These are phyloP conservation scores for Alternaria atra DNA, from an alignment of 2,329 filamentous ascomycete genomes.

Conservation along the genomic window DNA sequence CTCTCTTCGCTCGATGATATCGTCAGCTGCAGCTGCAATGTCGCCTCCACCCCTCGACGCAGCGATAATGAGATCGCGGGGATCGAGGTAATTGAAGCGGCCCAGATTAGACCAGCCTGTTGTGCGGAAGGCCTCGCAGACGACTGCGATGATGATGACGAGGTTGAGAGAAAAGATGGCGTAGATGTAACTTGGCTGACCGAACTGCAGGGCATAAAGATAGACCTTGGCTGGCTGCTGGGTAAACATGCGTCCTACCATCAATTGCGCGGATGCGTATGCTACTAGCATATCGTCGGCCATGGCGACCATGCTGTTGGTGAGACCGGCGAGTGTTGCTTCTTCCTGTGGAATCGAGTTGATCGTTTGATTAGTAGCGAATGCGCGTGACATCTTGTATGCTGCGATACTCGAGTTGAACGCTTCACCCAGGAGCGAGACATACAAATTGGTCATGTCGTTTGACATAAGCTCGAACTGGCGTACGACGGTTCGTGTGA, in stretches of 20 bases:
- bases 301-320: constrained; percentile 37
- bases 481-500: constrained; percentile 41
- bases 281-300: constrained; percentile 41
- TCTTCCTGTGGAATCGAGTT: constrained; percentile 27
- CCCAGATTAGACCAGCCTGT: constrained; percentile 33
- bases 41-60: constrained; percentile 31
- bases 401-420: constrained; percentile 46
- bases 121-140: constrained; percentile 35
- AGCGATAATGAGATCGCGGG: constrained; percentile 39
- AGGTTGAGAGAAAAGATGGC: constrained; percentile 39
- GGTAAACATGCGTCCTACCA: constrained; percentile 37
- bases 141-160: constrained; percentile 33
- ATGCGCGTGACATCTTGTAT: constrained; percentile 34
- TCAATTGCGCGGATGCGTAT: constrained; percentile 48
- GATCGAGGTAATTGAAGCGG: constrained; percentile 43
- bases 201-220: constrained; percentile 33
- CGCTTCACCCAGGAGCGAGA: constrained; percentile 49
- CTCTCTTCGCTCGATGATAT: constrained; percentile 19
- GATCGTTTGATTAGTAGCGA: constrained; percentile 5
- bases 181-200: constrained; percentile 41
- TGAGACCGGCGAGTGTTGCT: constrained; percentile 35
- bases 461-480: constrained; percentile 51
- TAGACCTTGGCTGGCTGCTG: constrained; percentile 25
- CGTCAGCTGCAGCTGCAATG: constrained; percentile 32
- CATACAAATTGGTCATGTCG: constrained; percentile 50